Evolutionary conservation across 179 eudicot genomes (phyloP).

Genomic region (Patellifolia procumbens): DNA sequence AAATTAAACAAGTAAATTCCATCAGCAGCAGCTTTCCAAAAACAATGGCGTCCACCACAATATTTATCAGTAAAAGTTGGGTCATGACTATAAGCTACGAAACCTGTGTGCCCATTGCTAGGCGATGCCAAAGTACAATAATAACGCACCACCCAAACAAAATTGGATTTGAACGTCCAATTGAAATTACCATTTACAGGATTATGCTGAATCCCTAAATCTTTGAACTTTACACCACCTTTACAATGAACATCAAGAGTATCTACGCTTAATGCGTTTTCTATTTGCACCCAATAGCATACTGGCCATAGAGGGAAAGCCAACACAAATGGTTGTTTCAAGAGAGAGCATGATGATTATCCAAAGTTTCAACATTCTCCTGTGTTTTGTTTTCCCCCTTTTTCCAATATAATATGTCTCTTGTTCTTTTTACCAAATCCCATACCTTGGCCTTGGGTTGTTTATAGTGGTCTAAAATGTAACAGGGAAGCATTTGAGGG

Average conservation of each 20-base stretch:
- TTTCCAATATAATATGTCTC: too few species aligned
- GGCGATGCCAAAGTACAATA: background rate
- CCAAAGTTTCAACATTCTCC: background rate
- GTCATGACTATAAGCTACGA: background rate
- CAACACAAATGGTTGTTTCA: background rate
- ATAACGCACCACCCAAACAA: background rate
- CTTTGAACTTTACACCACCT: background rate
- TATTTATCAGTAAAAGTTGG: background rate
- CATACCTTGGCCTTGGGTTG: background rate
- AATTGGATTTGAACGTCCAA: background rate
- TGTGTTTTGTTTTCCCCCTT: too few species aligned
- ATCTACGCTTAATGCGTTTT: background rate
- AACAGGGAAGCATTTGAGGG: too few species aligned
- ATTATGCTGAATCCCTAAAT: background rate
- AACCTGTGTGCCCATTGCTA: background rate
- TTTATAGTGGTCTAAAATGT: background rate
- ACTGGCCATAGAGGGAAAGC: background rate
- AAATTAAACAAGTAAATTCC: conserved; percentile 8
- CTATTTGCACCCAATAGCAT: background rate
- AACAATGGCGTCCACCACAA: conserved; percentile 26
- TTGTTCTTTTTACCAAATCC: too few species aligned
- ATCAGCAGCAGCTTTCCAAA: conserved; percentile 11
- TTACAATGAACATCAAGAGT: background rate
- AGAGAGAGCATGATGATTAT: background rate
- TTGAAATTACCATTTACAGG: background rate